Conservation (phyloP, 768 basidiomycete genomes). For the Lactarius tabidus region DNA sequence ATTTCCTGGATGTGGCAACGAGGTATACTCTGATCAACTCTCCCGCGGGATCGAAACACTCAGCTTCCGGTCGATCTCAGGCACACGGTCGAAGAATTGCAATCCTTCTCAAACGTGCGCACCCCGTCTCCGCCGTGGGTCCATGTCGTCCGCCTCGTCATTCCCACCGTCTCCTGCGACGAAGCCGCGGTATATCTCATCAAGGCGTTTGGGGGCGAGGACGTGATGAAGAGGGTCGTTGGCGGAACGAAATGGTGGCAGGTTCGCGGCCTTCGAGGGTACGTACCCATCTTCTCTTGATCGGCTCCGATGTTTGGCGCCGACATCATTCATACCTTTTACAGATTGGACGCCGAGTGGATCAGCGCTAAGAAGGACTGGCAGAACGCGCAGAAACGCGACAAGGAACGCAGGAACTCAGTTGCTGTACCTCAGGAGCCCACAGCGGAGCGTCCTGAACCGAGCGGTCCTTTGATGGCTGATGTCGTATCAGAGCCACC, state of each 20-base stretch:
- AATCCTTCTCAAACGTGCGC: conserved; percentile 73
- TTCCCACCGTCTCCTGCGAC: conserved; percentile 74
- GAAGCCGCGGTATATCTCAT: conserved; percentile 71
- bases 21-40: conserved; percentile 43
- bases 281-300: conserved; percentile 31
- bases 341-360: conserved; percentile 84
- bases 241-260: conserved; percentile 99
- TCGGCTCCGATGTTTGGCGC: neutral
- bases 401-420: conserved; percentile 33
- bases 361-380: conserved; percentile 81
- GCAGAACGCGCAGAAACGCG: conserved; percentile 57
- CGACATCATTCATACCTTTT: conserved; percentile 1
- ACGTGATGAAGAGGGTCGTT: conserved; percentile 60
- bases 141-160: conserved; percentile 60
- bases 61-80: conserved; percentile 35
- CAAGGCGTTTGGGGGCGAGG: conserved; percentile 79
- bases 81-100: conserved; percentile 82
- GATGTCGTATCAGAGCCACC: neutral
- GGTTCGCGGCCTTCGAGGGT: conserved; percentile 81
- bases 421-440: neutral
- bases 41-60: neutral
- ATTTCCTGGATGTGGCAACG: conserved; percentile 71
- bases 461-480: neutral
- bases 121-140: conserved; percentile 86
- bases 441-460: neutral